Evolutionary conservation across 2,329 filamentous ascomycete genomes (phyloP), one percentile per base, ranked within the genome.

Genomic region (Salinomyces thailandicus): DNA sequence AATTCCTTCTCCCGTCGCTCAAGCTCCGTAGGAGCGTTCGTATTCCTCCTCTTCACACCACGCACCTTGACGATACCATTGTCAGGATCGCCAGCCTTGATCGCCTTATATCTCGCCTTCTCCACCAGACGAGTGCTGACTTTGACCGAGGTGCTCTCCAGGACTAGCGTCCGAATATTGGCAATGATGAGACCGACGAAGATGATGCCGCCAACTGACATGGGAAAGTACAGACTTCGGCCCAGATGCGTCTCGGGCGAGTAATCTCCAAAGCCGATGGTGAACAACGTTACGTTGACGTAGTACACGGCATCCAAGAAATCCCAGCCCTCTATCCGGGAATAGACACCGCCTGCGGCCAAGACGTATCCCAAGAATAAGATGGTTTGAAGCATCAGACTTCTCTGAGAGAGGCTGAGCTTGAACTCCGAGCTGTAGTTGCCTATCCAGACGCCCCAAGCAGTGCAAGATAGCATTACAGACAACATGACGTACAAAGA

Each of bases 341-440:
- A 73, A 52, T 87, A 93, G 0, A 91, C 62, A 1, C 79, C 71
- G 0, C 80, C 83, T 1, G 85, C 85, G 1, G 84, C 57, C 0
- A 81, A 73, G 0, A 93, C 63, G 63, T 89, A 93, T 31, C 81
- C 61, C 28, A 94, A 31, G 51, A 91, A 82, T 37, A 81, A 64
- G 57, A 91, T 91, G 2, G 85, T 93, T 59, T 94, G 86, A 18
- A 93, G 63, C 68, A 94, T 94, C 14, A 94, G 65, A 0, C 84
- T 93, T 8, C 86, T 73, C 57, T 94, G 86, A 42, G 80, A 80
- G 36, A 78, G 73, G 1, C 81, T 86, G 15, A 94, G 67, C 5
- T 71, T 66, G 47, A 93, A 93, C 50, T 85, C 78, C 46, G 81
- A 79, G 6, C 71, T 70, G 51, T 93, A 93, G 47, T 82, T 79